Evolutionary conservation across 2,329 filamentous ascomycete genomes (phyloP).

Genomic region (Lecanicillium sp.): DNA sequence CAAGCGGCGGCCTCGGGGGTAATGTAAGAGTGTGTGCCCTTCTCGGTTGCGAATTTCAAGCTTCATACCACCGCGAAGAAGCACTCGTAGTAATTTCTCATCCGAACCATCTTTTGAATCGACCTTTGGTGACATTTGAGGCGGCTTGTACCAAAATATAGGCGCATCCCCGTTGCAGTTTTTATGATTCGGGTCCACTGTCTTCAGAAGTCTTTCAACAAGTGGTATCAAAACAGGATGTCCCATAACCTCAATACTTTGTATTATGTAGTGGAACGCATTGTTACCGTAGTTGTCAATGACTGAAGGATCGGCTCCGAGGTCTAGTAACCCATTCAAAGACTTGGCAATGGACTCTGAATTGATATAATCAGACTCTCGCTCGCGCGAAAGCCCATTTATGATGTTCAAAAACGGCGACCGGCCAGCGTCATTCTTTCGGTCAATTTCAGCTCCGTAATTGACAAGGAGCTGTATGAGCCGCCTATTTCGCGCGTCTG

Average conservation of each 20-base stretch:
- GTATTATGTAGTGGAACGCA: slow-evolving; percentile 8
- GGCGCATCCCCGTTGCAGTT: background rate
- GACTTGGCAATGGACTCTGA: background rate
- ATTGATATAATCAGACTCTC: too few species aligned
- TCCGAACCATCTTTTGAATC: too few species aligned
- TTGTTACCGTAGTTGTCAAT: slow-evolving; percentile 15
- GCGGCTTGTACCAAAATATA: background rate
- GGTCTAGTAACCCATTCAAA: slow-evolving; percentile 3
- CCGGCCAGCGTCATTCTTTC: background rate
- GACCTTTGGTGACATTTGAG: background rate
- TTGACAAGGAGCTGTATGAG: background rate
- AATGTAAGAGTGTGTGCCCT: background rate
- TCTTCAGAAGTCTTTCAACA: background rate
- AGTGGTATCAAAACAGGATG: background rate
- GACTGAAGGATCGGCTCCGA: slow-evolving; percentile 11
- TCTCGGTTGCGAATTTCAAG: background rate
- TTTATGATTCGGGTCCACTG: background rate
- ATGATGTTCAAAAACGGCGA: background rate
- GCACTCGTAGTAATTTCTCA: background rate
- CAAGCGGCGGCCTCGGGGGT: background rate
- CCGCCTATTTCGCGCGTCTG: background rate
- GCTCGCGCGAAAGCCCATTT: background rate
- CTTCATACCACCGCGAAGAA: background rate
- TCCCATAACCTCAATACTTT: background rate
- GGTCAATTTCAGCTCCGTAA: background rate